Evolutionary conservation across 352 stramenopile genomes (phyloP), one percentile per base, ranked within the genome.

Genomic region (Blastocystis sp.): DNA sequence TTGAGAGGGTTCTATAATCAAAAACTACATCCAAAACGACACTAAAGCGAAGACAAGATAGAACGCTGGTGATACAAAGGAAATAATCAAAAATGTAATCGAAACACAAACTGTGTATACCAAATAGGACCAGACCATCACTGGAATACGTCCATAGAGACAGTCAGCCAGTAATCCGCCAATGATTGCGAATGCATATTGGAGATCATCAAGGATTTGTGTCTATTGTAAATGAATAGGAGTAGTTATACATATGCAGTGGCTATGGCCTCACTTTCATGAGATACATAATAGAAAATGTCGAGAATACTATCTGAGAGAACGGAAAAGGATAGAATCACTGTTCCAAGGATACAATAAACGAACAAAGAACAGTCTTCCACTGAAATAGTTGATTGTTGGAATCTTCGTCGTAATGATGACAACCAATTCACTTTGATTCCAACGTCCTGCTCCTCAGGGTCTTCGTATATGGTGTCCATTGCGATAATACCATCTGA

Each of bases 381-480:
- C 6, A 68, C 53, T 6, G 6, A 17, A 30, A 68, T 48, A 1
- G 73, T 84, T 22, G 73, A 40, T 5, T 35, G 66, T 48, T 78
- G 22, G 17, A 56, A 53, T 78, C 66, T 48, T 54, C 57, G 66
- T 27, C 44, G 35, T 30, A 78, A 33, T 30, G 53, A 51, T 56
- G 22, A 59, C 4, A 22, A 78, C 66, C 66, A 78, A 17, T 19
- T 57, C 5, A 9, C 22, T 53, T 35, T 40, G 22, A 53, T 30
- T 27, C 19, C 37, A 24, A 53, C 17, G 42, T 7, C 24, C 48
- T 75, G 33, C 35, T 75, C 62, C 35, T 44, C 62, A 42, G 62
- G 62, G 13, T 84, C 73, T 84, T 84, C 73, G 48, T 48, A 66
- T 22, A 84, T 84, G 24, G 42, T 84, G 57, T 84, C 73, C 73